These are phyloP conservation scores for Rosa chinensis DNA, from an alignment of 306 rosid species.

Conservation along the genomic window DNA sequence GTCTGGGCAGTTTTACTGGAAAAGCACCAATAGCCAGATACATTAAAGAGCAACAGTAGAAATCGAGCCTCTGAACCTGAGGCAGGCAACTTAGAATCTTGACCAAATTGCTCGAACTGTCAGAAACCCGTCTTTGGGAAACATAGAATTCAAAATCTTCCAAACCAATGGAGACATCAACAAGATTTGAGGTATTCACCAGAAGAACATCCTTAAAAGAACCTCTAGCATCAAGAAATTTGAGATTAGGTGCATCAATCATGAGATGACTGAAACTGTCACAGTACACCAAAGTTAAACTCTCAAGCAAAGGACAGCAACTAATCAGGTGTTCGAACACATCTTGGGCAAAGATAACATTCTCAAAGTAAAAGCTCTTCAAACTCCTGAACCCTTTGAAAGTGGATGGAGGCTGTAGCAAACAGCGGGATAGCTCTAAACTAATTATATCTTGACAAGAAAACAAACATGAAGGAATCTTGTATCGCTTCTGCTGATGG, in stretches of 20 bases:
- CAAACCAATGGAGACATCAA: background rate
- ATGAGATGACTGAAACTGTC: background rate
- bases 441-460: background rate
- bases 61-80: background rate
- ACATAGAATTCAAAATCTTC: background rate
- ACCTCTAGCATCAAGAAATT: background rate
- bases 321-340: background rate
- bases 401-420: background rate
- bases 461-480: background rate
- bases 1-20: background rate
- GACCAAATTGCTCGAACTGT: background rate
- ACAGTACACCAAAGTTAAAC: background rate
- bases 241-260: background rate
- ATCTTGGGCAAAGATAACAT: background rate
- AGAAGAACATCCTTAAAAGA: background rate
- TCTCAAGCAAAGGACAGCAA: background rate
- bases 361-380: background rate
- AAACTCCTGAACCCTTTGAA: background rate
- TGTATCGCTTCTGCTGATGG: background rate
- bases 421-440: background rate
- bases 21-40: slow-evolving; percentile 5
- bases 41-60: background rate
- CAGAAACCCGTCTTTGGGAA: background rate
- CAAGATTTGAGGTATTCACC: slow-evolving; percentile 1
- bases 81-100: slow-evolving; percentile 1